Percentiles rank a stretch among this genome's conserved stretches.
phyloP scores from a whole-genome alignment of 352 stramenopile genomes.

The Thalassiosira sp. region DNA sequence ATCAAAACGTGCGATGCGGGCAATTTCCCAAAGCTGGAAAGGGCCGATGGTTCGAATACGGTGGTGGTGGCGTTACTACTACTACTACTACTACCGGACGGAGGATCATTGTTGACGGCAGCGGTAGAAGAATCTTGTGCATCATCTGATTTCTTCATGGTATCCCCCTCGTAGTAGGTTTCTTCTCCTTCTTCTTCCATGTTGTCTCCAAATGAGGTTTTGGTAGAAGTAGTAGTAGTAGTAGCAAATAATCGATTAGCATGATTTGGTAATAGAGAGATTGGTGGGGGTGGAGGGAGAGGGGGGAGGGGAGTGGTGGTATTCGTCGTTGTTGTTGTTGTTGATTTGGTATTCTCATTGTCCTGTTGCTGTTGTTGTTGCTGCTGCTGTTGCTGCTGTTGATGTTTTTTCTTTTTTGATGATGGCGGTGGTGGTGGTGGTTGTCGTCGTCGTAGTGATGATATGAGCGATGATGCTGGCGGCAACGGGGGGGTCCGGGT shows the following conservation, averaged over 20 bases:
- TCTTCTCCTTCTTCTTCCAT: constrained; percentile 12
- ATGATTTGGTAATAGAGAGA: constrained; percentile 38
- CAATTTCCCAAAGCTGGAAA: constrained; percentile 72
- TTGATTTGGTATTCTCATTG: background rate
- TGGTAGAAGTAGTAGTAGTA: too few relatives aligned
- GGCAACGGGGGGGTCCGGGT: too few relatives aligned
- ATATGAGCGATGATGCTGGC: too few relatives aligned
- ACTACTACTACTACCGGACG: too few relatives aligned
- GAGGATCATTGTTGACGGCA: too few relatives aligned
- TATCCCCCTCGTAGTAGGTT: background rate
- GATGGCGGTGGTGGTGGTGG: too few relatives aligned
- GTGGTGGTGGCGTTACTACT: too few relatives aligned
- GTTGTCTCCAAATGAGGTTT: constrained; percentile 1
- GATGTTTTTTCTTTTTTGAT: too few relatives aligned
- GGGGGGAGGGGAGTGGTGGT: constrained; percentile 29
- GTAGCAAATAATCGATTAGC: background rate
- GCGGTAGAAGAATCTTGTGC: too few relatives aligned
- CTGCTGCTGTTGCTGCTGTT: background rate
- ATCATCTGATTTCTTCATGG: constrained; percentile 24
- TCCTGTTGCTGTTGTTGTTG: background rate
- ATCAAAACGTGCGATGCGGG: constrained; percentile 71
- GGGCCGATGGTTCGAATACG: constrained; percentile 65
- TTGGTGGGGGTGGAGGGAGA: constrained; percentile 33
- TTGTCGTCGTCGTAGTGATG: too few relatives aligned
- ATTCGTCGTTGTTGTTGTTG: too few relatives aligned